Conservation (phyloP, 768 basidiomycete genomes). For the Rhodotorula paludigena region DNA sequence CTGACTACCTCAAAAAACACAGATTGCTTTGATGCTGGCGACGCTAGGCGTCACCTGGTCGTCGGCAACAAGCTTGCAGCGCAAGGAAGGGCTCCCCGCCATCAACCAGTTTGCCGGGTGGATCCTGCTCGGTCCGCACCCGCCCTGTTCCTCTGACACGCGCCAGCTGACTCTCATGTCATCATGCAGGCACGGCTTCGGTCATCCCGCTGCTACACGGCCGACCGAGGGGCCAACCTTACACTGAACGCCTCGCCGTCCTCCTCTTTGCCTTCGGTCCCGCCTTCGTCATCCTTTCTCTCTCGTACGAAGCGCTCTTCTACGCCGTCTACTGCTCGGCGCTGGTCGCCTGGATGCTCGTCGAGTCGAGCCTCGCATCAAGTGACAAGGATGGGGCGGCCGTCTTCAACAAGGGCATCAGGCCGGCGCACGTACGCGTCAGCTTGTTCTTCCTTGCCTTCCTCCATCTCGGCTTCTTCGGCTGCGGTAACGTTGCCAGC, state of each 20-base stretch:
- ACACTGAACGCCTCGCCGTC: constrained; percentile 49
- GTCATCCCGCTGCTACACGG: constrained; percentile 31
- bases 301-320: constrained; percentile 75
- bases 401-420: neutral
- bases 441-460: constrained; percentile 80
- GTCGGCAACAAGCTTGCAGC: constrained; percentile 60
- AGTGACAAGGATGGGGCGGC: neutral
- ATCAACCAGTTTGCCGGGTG: constrained; percentile 62
- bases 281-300: constrained; percentile 72
- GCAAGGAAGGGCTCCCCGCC: constrained; percentile 62
- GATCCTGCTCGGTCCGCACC: constrained; percentile 58
- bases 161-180: neutral
- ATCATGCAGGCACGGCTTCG: neutral
- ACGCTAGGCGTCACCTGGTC: constrained; percentile 57
- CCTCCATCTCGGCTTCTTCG: constrained; percentile 80
- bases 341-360: constrained; percentile 62
- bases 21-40: constrained; percentile 21
- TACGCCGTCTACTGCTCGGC: constrained; percentile 64
- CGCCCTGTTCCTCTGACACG: neutral
- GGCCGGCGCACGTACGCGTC: constrained; percentile 63
- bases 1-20: neutral
- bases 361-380: constrained; percentile 50
- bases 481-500: constrained; percentile 67
- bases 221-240: constrained; percentile 30
- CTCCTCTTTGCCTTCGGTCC: constrained; percentile 60